phyloP scores from a whole-genome alignment of 768 basidiomycete genomes.

The Favolaschia claudopus region DNA sequence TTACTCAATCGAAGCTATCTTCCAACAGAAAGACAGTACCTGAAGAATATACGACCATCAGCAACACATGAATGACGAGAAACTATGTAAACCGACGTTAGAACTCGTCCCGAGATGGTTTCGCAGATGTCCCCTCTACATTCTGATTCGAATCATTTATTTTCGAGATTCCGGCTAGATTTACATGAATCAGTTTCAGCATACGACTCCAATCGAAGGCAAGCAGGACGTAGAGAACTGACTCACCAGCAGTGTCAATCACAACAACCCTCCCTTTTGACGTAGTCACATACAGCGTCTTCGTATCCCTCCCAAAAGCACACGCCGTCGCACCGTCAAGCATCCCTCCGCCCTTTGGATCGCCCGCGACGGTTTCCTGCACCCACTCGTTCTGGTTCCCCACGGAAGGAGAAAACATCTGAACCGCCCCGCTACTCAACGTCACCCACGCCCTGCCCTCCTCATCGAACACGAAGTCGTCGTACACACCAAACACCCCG shows the following conservation, averaged over 20 bases:
- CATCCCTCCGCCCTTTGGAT: background rate
- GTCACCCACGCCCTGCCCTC: constrained; percentile 1
- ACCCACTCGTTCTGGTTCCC: constrained; percentile 1
- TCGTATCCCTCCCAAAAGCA: constrained; percentile 2
- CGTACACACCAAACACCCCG: background rate
- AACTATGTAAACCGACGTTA: too few relatives aligned
- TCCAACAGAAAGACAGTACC: too few relatives aligned
- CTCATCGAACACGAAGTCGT: constrained; percentile 2
- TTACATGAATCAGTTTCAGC: too few relatives aligned
- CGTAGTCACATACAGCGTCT: constrained; percentile 3
- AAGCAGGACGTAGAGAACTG: too few relatives aligned
- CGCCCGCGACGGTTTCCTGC: background rate
- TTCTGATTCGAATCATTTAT: too few relatives aligned
- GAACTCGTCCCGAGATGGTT: too few relatives aligned
- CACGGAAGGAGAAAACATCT: background rate
- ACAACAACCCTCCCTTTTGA: background rate
- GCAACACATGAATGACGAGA: too few relatives aligned
- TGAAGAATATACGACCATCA: too few relatives aligned
- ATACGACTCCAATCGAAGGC: too few relatives aligned
- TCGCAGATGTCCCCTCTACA: too few relatives aligned
- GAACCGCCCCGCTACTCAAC: background rate
- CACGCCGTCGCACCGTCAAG: background rate
- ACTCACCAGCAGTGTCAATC: constrained; percentile 7
- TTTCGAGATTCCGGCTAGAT: too few relatives aligned
- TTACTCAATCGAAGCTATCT: too few relatives aligned